Evolutionary conservation across 352 stramenopile species (phyloP), one percentile per base, ranked within the genome.

Genomic region (Pythium periplocum): DNA sequence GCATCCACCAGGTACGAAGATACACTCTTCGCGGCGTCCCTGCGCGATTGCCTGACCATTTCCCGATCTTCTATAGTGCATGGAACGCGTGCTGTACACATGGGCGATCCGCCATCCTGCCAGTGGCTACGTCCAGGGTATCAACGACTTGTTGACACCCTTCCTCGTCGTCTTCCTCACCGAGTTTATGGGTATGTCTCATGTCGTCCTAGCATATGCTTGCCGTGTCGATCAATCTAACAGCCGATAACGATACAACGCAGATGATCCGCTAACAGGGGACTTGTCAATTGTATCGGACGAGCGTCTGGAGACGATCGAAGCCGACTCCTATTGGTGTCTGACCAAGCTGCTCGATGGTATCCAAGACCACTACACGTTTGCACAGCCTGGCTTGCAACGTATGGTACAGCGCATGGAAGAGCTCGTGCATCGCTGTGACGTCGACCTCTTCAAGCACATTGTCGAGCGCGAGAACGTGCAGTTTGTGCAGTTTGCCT

Each of bases 361-460:
- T 42, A 99, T 99, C 59, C 96, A 94, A 74, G 98, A 99, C 78
- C 97, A 99, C 74, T 99, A 99, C 69, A 99, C 97, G 8, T 96
- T 97, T 43, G 92, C 96, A 57, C 97, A 99, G 77, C 97, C 97
- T 8, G 97, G 97, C 6, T 80, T 99, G 31, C 97, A 99, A 77
- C 89, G 96, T 37, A 99, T 99, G 97, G 93, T 99, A 39, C 91
- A 98, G 64, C 79, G 84, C 38, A 90, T 99, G 61, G 91, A 99
- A 68, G 97, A 99, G 60, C 78, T 99, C 31, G 90, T 99, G 17
- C 86, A 93, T 61, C 85, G 97, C 34, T 98, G 98, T 59, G 98
- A 99, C 66, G 72, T 65, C 4, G 77, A 98, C 48, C 76, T 99
- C 34, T 96, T 96, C 56, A 69, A 86, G 56, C 96, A 99, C 75